Evolutionary conservation across 345 rosid genomes (phyloP), one percentile per base, ranked within the genome.

Genomic region (Dovyalis caffra): DNA sequence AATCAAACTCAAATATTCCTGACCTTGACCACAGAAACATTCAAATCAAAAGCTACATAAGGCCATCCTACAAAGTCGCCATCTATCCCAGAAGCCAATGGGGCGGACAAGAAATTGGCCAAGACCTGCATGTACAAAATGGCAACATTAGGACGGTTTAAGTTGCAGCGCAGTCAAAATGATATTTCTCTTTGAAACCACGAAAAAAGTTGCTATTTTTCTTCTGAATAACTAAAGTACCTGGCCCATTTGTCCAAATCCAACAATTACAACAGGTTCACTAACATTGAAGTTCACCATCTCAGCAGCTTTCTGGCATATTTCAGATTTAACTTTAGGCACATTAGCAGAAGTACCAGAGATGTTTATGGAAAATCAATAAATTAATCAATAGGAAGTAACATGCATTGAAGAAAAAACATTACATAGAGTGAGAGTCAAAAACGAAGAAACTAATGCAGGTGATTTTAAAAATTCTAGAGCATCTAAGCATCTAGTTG

Each of bases 161-260:
- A 20, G 25, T 49, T 26, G 49, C 73, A 38, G 62, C 38, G 25
- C 20, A 18, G 62, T 62, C 64, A 60, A 35, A 45, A 8, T 29
- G 23, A 64, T 61, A 74, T 38, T 69, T 35, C 16, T 51, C 53
- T 67, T 56, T 43, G 16, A 34, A 53, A 12, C 47, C 47, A 3
- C 3, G 12, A 3, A 53, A 21, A 47, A 16, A n/a, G 8, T 10
- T 25, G n/a, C 37, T 57, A 69, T 49, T 69, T 35, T 21, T 57
- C 60, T 66, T 53, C 49, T 15, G 29, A 38, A 33, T 43, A 45
- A 51, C 43, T 49, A 38, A 26, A 37, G 57, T 80, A 94, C 97
- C 97, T 95, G 97, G 73, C 97, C 97, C 97, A 92, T 92, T 87
- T 92, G 97, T 72, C 92, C 94, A 76, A 95, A 95, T 83, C 99